Evolutionary conservation across 495 filamentous ascomycete species (phyloP), one percentile per base, ranked within the genome.

Genomic region (Umbilicaria muhlenbergii): DNA sequence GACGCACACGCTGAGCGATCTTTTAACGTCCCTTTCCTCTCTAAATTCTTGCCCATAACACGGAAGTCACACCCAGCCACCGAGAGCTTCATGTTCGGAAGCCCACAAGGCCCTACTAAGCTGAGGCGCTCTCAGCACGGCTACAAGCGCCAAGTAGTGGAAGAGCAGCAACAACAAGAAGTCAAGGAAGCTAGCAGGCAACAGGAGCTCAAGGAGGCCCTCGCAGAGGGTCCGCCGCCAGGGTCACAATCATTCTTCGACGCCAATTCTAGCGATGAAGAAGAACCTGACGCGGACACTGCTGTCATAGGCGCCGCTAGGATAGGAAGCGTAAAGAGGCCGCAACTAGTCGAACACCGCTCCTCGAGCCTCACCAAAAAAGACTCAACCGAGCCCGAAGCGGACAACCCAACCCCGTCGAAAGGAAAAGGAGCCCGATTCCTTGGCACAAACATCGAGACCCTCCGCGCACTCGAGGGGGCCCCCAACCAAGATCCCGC

Each of bases 21-120:
- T 11, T 14, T 51, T 34, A 34, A 39, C 36, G 38, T 51, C 16
- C 44, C 48, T 3, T 51, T 51, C 32, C 36, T 51, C 11, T 44
- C 48, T 10, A 46, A 42, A 6, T 51, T 51, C 44, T 42, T 45
- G 37, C 31, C 19, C 8, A 13, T 34, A 34, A 41, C 41, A 1
- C 33, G 17, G 36, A 40, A 18, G 10, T 32, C 46, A 31, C 34
- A 8, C 18, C 28, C 14, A 42, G 16, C 39, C 32, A 18, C 10
- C 11, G 16, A 42, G 16, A 31, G 3, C 31, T 2, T 6, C 24
- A 6, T 28, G 24, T 1, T 3, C 24, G 24, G 4, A 28, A 10
- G 8, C 8, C 24, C 24, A 28, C 5, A 28, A 28, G 24, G 8
- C 24, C 2, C 24, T 10, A 1, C 5, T 28, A 28, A 28, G 6